Percentiles rank a stretch among this genome's conserved stretches.
These are phyloP conservation scores for Phytophthora pluvialis DNA, from an alignment of 352 stramenopile species.

Conservation along the genomic window DNA sequence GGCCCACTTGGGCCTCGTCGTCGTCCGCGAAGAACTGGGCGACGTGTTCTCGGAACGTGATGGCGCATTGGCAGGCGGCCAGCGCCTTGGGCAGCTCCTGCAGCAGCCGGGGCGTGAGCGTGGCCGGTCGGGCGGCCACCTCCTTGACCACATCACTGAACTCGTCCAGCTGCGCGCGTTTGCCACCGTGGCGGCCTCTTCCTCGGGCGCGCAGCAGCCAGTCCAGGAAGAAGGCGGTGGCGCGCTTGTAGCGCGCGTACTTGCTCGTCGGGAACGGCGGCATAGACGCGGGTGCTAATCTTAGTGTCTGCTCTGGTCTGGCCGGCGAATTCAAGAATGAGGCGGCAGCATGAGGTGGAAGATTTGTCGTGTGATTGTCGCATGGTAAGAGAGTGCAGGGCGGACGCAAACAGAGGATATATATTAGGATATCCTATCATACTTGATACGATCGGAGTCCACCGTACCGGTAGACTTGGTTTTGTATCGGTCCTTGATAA, in stretches of 20 bases:
- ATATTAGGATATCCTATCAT: too few species aligned
- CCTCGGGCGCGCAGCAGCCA: constrained; percentile 19
- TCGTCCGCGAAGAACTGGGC: constrained; percentile 23
- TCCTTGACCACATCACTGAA: constrained; percentile 9
- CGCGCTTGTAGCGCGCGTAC: constrained; percentile 23
- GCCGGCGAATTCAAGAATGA: too few species aligned
- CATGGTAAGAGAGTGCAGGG: too few species aligned
- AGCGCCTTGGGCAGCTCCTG: constrained; percentile 28
- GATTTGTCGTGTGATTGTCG: too few species aligned
- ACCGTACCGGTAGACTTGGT: too few species aligned
- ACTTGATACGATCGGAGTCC: too few species aligned
- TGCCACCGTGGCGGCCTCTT: not conserved
- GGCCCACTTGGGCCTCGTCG: constrained; percentile 2
- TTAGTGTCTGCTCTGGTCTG: too few species aligned
- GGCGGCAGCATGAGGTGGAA: too few species aligned
- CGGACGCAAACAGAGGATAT: too few species aligned
- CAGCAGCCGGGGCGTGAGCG: constrained; percentile 28
- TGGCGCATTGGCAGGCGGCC: constrained; percentile 22
- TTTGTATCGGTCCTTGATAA: too few species aligned
- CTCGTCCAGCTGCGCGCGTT: constrained; percentile 6
- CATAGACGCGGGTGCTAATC: too few species aligned
- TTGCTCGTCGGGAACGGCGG: constrained; percentile 10
- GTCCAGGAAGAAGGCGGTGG: constrained; percentile 25
- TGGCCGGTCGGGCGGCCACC: constrained; percentile 11
- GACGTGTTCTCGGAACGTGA: constrained; percentile 30